Percentiles rank a stretch among this genome's conserved stretches.
Conservation (phyloP, 148 eudicot genomes). For the Nyssa sinensis region DNA sequence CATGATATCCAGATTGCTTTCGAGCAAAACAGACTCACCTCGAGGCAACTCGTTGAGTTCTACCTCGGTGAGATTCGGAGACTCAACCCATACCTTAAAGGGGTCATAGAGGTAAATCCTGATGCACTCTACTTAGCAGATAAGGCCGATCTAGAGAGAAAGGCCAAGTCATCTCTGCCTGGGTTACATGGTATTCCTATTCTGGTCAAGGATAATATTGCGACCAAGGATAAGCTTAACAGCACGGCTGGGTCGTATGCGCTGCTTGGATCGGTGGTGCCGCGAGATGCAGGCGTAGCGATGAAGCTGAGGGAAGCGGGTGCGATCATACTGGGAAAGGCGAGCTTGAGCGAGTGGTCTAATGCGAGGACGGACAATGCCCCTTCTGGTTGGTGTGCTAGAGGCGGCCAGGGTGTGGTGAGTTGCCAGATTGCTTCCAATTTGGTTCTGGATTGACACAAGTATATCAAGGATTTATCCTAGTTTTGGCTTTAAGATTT, state of each 20-base stretch:
- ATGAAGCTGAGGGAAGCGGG: slow-evolving; percentile 29
- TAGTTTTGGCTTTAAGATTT: too few species aligned
- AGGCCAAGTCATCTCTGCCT: slow-evolving; percentile 1
- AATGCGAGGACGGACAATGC: slow-evolving; percentile 2
- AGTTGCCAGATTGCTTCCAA: too few species aligned
- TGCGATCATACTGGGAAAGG: slow-evolving; percentile 38
- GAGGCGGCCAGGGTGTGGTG: slow-evolving; percentile 35
- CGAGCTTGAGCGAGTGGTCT: slow-evolving; percentile 39
- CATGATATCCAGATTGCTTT: slow-evolving; percentile 30
- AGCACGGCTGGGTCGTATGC: slow-evolving; percentile 40
- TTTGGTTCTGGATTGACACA: too few species aligned
- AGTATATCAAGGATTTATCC: too few species aligned
- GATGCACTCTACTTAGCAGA: slow-evolving; percentile 31
- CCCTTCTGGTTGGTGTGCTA: slow-evolving; percentile 34
- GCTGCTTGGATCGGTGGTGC: slow-evolving; percentile 28
- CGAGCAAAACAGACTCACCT: slow-evolving; percentile 24
- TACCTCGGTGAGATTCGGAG: slow-evolving; percentile 25
- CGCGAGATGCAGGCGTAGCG: slow-evolving; percentile 29
- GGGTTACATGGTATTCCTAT: slow-evolving; percentile 33
- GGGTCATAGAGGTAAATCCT: slow-evolving; percentile 42
- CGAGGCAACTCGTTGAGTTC: slow-evolving; percentile 36
- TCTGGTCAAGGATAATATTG: slow-evolving; percentile 41
- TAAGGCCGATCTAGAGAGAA: slow-evolving; percentile 26
- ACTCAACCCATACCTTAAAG: slow-evolving; percentile 32
- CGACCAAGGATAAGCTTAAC: slow-evolving; percentile 38